Conservation (phyloP, 2,329 filamentous ascomycete species). For the Epichloe typhina region DNA sequence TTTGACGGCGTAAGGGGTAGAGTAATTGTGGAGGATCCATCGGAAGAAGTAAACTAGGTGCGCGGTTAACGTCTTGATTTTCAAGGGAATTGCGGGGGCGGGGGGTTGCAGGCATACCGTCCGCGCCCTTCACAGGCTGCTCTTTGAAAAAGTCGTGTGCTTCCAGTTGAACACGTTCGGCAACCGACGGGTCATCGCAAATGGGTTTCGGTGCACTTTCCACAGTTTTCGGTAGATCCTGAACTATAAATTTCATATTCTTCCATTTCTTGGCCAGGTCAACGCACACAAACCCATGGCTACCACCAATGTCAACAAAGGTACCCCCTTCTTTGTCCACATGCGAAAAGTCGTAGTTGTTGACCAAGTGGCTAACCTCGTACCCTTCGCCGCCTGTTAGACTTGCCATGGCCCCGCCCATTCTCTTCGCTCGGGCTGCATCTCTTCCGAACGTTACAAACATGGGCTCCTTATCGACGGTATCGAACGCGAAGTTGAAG, state of each 20-base stretch:
- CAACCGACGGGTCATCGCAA: constrained; percentile 23
- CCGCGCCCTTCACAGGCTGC: constrained; percentile 39
- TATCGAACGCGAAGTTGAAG: constrained; percentile 38
- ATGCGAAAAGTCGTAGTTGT: constrained; percentile 39
- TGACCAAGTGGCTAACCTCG: constrained; percentile 37
- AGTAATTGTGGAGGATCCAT: constrained; percentile 50
- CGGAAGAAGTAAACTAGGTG: constrained; percentile 40
- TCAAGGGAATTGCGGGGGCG: too few relatives aligned
- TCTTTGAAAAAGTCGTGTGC: constrained; percentile 45
- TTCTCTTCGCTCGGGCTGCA: constrained; percentile 32
- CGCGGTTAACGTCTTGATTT: background rate
- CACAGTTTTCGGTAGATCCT: constrained; percentile 38
- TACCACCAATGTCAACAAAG: constrained; percentile 46
- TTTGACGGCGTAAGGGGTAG: constrained; percentile 35
- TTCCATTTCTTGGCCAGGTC: constrained; percentile 37
- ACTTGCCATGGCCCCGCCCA: constrained; percentile 41
- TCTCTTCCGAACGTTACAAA: constrained; percentile 39
- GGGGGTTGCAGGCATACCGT: constrained; percentile 24
- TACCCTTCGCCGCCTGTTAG: constrained; percentile 44
- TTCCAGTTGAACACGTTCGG: constrained; percentile 27
- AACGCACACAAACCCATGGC: constrained; percentile 43
- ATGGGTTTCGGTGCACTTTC: constrained; percentile 31
- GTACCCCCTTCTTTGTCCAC: constrained; percentile 31
- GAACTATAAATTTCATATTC: constrained; percentile 40
- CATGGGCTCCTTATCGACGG: constrained; percentile 37